Conservation (phyloP, 1,139 yeast species). For the Candida neerlandica region DNA sequence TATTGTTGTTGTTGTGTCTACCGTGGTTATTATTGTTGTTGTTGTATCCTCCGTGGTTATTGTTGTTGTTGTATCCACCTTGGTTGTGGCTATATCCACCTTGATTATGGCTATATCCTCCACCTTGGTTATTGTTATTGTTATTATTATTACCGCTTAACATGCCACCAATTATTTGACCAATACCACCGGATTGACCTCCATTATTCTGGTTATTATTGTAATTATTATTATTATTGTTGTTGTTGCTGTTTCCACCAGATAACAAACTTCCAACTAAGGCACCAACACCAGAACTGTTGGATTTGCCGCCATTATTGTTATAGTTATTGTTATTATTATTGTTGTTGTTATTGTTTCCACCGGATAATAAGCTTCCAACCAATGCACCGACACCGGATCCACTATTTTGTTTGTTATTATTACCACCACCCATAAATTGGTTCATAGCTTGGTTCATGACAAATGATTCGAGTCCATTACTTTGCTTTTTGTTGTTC, state of each 20-base stretch:
- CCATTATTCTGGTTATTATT: constrained; percentile 5
- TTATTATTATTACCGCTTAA: constrained; percentile 9
- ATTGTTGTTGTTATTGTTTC: constrained; percentile 5
- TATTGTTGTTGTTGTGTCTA: not conserved
- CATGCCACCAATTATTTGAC: constrained; percentile 4
- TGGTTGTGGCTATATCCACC: constrained; percentile 6
- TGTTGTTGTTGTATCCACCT: constrained; percentile 8
- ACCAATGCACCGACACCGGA: constrained; percentile 15
- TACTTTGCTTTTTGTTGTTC: constrained; percentile 10
- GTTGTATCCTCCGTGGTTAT: constrained; percentile 3
- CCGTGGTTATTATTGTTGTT: constrained; percentile 2
- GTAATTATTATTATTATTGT: constrained; percentile 4
- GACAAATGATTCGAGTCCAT: constrained; percentile 16
- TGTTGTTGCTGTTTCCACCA: constrained; percentile 7
- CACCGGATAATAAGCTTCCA: constrained; percentile 13
- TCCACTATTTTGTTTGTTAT: constrained; percentile 4
- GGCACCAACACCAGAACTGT: constrained; percentile 14
- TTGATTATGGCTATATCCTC: constrained; percentile 2
- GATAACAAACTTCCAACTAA: constrained; percentile 15
- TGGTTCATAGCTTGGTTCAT: constrained; percentile 15
- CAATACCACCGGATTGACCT: constrained; percentile 3
- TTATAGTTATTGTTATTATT: constrained; percentile 2
- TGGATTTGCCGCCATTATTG: not conserved
- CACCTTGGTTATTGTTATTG: constrained; percentile 6
- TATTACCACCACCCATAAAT: constrained; percentile 9